These are phyloP conservation scores for Pichia sp. DNA, from an alignment of 1,139 yeast species.

Conservation along the genomic window DNA sequence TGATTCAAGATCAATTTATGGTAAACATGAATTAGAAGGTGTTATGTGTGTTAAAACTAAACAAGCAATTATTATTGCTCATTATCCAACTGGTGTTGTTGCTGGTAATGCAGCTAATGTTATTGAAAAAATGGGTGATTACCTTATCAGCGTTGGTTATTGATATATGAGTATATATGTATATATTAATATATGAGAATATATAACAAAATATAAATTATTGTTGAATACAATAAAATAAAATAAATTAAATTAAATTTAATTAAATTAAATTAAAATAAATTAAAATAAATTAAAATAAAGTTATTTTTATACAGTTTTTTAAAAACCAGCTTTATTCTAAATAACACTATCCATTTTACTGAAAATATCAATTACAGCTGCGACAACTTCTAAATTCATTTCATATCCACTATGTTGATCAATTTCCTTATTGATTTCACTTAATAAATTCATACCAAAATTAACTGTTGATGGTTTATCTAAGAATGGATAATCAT, in stretches of 20 bases:
- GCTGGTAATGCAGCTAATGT: constrained; percentile 94
- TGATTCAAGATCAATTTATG: constrained; percentile 89
- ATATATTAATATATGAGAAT: neutral
- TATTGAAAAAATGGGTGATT: constrained; percentile 93
- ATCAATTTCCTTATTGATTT: constrained; percentile 62
- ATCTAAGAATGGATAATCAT: constrained; percentile 76
- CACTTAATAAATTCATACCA: constrained; percentile 70
- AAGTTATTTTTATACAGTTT: too few relatives aligned
- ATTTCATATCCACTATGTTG: constrained; percentile 52
- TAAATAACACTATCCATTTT: constrained; percentile 45
- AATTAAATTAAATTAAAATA: too few relatives aligned
- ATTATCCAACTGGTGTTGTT: constrained; percentile 83
- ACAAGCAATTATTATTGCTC: constrained; percentile 90
- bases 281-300: too few relatives aligned
- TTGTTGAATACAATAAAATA: too few relatives aligned
- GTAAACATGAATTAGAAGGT: constrained; percentile 84
- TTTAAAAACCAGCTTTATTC: too few relatives aligned
- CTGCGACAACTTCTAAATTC: constrained; percentile 85
- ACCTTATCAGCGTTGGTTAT: constrained; percentile 80
- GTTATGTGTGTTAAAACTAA: constrained; percentile 86
- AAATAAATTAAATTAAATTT: too few relatives aligned
- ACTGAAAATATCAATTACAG: constrained; percentile 61
- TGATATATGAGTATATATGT: constrained; percentile 33
- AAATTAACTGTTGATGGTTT: constrained; percentile 59
- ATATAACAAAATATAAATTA: neutral